Evolutionary conservation across 257 asterid genomes (phyloP).

Genomic region (Solanum chilense): DNA sequence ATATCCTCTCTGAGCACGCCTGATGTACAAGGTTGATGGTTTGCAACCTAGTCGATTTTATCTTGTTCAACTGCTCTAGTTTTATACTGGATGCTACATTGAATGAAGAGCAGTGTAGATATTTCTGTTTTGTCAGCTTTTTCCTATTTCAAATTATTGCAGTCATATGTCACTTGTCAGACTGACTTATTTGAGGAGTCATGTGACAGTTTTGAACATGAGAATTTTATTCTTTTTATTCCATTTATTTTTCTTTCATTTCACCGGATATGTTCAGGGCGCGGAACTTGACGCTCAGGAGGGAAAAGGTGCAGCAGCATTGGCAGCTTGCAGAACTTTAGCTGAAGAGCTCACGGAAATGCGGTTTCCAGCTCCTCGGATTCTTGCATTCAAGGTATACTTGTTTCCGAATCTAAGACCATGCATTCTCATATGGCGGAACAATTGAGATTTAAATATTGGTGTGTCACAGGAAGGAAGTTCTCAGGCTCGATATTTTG

Average conservation of each 20-base stretch:
- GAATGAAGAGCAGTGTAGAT: neutral
- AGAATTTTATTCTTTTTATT: neutral
- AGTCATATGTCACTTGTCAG: neutral
- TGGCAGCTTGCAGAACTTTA: slow-evolving; percentile 96
- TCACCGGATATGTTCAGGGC: slow-evolving; percentile 44
- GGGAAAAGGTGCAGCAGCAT: slow-evolving; percentile 89
- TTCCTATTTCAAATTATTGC: neutral
- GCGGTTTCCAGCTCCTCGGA: slow-evolving; percentile 97
- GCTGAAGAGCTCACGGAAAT: slow-evolving; percentile 95
- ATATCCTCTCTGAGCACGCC: neutral
- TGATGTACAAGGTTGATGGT: neutral
- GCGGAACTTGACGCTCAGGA: slow-evolving; percentile 87
- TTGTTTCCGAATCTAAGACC: neutral
- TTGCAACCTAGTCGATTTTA: neutral
- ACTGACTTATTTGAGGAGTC: neutral
- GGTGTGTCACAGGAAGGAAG: slow-evolving; percentile 75
- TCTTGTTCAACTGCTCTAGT: neutral
- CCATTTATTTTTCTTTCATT: neutral
- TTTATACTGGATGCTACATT: neutral
- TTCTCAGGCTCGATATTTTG: slow-evolving; percentile 96
- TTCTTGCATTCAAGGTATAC: slow-evolving; percentile 89
- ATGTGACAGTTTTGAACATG: neutral
- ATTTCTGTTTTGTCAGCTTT: neutral
- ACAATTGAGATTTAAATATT: neutral
- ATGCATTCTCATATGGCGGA: neutral